These are phyloP conservation scores for Gloeopeniophorella convolvens DNA, from an alignment of 768 basidiomycete species.

Conservation along the genomic window DNA sequence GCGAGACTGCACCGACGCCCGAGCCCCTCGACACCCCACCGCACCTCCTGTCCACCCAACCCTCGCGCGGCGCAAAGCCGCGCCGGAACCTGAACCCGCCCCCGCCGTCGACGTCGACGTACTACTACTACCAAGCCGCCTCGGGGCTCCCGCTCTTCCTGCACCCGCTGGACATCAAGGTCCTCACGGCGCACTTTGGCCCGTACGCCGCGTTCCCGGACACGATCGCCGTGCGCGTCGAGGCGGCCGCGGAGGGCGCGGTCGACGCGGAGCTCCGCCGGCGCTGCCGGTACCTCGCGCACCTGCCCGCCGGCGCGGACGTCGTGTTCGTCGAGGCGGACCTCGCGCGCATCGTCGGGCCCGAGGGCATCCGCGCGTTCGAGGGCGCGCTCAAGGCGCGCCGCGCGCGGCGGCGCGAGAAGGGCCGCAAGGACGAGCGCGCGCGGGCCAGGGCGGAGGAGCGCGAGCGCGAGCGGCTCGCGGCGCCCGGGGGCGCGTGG, in stretches of 20 bases:
- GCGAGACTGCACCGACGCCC: constrained; percentile 17
- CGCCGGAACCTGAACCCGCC: constrained; percentile 81
- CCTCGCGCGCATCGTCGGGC: constrained; percentile 68
- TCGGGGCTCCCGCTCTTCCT: constrained; percentile 89
- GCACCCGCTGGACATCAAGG: constrained; percentile 93
- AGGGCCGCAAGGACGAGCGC: constrained; percentile 79
- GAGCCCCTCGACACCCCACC: constrained; percentile 42
- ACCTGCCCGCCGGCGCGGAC: constrained; percentile 87
- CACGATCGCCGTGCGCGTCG: constrained; percentile 72
- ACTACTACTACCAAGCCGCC: constrained; percentile 93
- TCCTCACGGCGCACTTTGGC: constrained; percentile 78
- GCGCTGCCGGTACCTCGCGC: constrained; percentile 92
- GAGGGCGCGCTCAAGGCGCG: constrained; percentile 77
- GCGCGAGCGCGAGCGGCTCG: constrained; percentile 33
- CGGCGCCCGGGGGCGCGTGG: neutral
- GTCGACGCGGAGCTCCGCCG: constrained; percentile 92
- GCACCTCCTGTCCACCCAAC: constrained; percentile 44
- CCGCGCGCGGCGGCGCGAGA: constrained; percentile 67
- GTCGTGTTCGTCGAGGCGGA: constrained; percentile 93
- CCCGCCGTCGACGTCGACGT: constrained; percentile 81
- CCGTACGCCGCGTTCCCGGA: constrained; percentile 82
- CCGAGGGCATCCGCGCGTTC: constrained; percentile 72
- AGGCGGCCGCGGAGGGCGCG: constrained; percentile 64
- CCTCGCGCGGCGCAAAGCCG: constrained; percentile 45
- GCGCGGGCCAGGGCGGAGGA: constrained; percentile 77